A percentile compares a stretch with the other conserved stretches of the same genome.
These are phyloP conservation scores for Pleurotus ostreatus DNA, from an alignment of 768 basidiomycete genomes.

Conservation along the genomic window DNA sequence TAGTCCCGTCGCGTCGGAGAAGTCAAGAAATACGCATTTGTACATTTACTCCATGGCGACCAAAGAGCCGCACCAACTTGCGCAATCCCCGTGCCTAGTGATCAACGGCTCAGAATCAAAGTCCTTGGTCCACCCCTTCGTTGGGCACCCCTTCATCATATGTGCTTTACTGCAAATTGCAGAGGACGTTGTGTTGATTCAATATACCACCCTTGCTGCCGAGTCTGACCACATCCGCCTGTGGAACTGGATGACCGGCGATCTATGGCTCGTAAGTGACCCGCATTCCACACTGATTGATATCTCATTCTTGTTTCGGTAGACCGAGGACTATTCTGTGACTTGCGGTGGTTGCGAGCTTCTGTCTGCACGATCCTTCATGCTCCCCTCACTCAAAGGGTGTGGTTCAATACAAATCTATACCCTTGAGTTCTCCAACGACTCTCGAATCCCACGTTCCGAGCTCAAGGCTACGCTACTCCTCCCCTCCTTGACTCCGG, in stretches of 20 bases:
- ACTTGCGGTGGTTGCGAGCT: constrained; percentile 42
- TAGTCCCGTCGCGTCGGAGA: constrained; percentile 8
- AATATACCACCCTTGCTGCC: constrained; percentile 23
- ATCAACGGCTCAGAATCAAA: constrained; percentile 18
- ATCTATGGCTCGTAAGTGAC: constrained; percentile 36
- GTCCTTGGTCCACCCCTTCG: constrained; percentile 16
- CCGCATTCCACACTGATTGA: neutral
- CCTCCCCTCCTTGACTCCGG: constrained; percentile 11
- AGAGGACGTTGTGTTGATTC: constrained; percentile 49
- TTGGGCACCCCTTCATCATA: constrained; percentile 28
- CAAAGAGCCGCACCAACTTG: constrained; percentile 37
- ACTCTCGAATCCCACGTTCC: neutral
- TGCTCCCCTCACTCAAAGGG: constrained; percentile 30
- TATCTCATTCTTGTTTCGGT: neutral
- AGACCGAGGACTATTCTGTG: constrained; percentile 14
- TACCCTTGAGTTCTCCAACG: constrained; percentile 24
- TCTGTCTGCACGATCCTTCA: constrained; percentile 37
- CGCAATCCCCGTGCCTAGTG: constrained; percentile 22
- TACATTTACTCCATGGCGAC: constrained; percentile 42
- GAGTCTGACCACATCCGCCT: constrained; percentile 32
- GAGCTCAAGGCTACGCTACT: constrained; percentile 12
- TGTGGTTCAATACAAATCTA: constrained; percentile 41
- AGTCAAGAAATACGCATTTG: constrained; percentile 20
- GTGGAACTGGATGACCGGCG: constrained; percentile 52
- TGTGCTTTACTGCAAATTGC: constrained; percentile 34